Base-by-base conservation (phyloP, 345 rosid genomes). In the Eucalyptus erythrocorys region DNA sequence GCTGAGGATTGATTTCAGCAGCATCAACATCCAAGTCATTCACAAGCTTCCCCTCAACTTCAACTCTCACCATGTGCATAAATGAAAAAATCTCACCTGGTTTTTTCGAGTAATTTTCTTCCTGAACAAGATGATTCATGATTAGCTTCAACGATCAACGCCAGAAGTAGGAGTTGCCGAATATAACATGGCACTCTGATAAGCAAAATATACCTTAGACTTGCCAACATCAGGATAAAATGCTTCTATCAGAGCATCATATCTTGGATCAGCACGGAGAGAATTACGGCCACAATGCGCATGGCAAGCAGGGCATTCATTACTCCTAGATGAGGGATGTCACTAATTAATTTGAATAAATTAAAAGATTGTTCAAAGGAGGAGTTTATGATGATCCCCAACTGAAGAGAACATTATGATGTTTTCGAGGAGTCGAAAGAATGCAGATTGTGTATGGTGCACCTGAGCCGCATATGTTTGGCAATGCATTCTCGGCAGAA, bases 271-370 rank as follows among this genome's bases (percentile, higher is more conserved):
- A 88, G 95, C 98, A 92, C 99, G 94, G 86, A 95, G 89, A 92
- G 99, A 95, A 87, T 98, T 96, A 86, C 96, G 95, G 82, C 98
- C 97, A 88, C 99, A 95, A 91, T 93, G 97, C 3, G 93, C 94
- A 76, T 96, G 96, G 93, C 99, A 96, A 90, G 99, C 98, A 51
- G 99, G 99, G 88, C 99, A 96, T 88, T 95, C 98, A 27, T 96
- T 96, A 92, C 94, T 95, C 91, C 99, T 96, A 91, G 90, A 92
- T 34, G 84, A 90, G 47, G 47, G 91, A 85, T 87, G 91, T 86
- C 87, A 88, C 47, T 22, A 71, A 37, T 37, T 37, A 71, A 71
- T 71, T 71, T 3, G 27, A 71, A 71, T 2, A 71, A 71, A 37
- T 37, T 37, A 71, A 71, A 37, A 71, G 45, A 71, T 71, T 37